A percentile compares a stretch with the other conserved stretches of the same genome.
Evolutionary conservation across 2,329 filamentous ascomycete genomes (phyloP).

Genomic region (Cordyceps militaris): DNA sequence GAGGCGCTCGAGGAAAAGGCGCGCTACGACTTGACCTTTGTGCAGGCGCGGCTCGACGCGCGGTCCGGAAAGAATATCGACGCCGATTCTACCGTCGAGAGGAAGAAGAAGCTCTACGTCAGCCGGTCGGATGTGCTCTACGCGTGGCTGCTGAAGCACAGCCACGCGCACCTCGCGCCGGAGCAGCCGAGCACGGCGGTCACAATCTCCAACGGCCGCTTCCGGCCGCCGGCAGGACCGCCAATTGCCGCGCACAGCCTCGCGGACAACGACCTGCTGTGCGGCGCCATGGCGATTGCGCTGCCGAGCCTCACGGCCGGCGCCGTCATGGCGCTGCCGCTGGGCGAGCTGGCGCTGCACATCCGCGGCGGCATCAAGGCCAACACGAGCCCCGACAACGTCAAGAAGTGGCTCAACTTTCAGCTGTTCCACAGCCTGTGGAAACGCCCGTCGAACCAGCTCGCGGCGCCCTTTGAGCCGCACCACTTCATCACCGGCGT

Average conservation of each 20-base stretch:
- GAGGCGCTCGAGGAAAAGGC: not conserved
- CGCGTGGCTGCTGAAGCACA: constrained; percentile 5
- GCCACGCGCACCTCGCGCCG: not conserved
- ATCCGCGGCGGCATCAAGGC: not conserved
- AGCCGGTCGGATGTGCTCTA: constrained; percentile 5
- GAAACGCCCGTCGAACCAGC: not conserved
- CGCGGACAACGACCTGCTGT: not conserved
- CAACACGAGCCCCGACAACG: not conserved
- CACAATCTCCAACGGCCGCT: not conserved
- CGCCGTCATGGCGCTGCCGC: not conserved
- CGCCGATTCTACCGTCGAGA: not conserved
- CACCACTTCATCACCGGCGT: not conserved
- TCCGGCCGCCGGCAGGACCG: not conserved
- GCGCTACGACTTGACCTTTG: not conserved
- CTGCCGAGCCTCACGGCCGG: not conserved
- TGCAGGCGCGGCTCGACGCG: not conserved
- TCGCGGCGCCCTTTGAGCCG: not conserved
- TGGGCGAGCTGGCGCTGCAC: constrained; percentile 4
- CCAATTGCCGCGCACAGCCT: not conserved
- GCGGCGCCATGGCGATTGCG: not conserved
- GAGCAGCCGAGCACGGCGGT: not conserved
- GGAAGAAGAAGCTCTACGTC: not conserved
- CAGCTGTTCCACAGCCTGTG: not conserved
- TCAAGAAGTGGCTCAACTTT: constrained; percentile 2
- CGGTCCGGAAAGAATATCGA: not conserved